phyloP scores from a whole-genome alignment of 2,329 filamentous ascomycete genomes.

The Fusarium incarnatum region DNA sequence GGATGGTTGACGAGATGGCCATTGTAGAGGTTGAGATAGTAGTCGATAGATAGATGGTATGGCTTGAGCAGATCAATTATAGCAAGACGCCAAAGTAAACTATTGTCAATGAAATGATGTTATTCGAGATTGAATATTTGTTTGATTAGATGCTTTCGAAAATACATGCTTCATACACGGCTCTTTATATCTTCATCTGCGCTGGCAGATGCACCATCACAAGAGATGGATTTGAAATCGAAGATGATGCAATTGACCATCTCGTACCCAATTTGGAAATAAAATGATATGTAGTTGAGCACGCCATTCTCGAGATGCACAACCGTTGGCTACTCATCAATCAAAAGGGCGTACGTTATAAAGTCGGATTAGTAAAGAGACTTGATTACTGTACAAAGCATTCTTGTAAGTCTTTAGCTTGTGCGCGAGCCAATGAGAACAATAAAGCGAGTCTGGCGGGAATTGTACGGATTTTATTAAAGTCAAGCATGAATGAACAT shows the following conservation, averaged over 20 bases:
- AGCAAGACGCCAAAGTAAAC: constrained; percentile 1
- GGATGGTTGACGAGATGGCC: constrained; percentile 57
- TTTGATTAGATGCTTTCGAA: constrained; percentile 3
- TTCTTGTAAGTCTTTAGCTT: neutral
- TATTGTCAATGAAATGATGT: neutral
- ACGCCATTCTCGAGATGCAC: constrained; percentile 39
- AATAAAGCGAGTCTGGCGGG: constrained; percentile 6
- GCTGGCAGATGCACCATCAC: constrained; percentile 2
- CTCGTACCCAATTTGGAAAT: constrained; percentile 26
- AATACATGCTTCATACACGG: constrained; percentile 8
- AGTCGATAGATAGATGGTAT: neutral
- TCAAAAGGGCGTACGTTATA: constrained; percentile 31
- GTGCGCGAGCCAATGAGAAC: neutral
- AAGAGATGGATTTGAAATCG: constrained; percentile 49
- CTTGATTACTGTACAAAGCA: constrained; percentile 41
- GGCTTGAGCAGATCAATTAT: neutral
- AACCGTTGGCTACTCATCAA: constrained; percentile 39
- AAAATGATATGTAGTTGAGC: constrained; percentile 38
- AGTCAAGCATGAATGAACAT: neutral
- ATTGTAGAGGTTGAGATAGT: constrained; percentile 44
- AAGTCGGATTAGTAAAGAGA: constrained; percentile 40
- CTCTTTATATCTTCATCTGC: constrained; percentile 34
- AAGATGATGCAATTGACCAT: constrained; percentile 25
- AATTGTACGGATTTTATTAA: constrained; percentile 19
- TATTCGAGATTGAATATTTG: neutral